phyloP scores from a whole-genome alignment of 805 yeast genomes.

The Pichia ethanolica region DNA sequence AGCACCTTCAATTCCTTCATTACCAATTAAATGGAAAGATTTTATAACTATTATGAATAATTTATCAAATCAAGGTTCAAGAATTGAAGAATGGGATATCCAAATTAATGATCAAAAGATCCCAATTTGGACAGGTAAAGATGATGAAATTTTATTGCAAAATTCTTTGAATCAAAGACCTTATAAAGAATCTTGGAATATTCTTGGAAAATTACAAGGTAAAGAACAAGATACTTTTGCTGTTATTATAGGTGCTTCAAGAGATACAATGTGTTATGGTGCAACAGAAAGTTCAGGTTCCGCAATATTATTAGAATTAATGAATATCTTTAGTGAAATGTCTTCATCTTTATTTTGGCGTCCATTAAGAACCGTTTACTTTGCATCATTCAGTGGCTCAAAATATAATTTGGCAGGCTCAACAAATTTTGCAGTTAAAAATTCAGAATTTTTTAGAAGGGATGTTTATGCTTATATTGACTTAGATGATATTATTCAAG shows the following conservation, averaged over 20 bases:
- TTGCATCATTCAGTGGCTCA: constrained; percentile 77
- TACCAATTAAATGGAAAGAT: constrained; percentile 73
- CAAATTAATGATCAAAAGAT: constrained; percentile 17
- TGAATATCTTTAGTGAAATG: constrained; percentile 58
- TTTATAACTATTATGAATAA: constrained; percentile 38
- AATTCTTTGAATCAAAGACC: constrained; percentile 40
- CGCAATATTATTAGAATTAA: constrained; percentile 60
- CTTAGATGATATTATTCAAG: constrained; percentile 54
- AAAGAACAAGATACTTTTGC: constrained; percentile 71
- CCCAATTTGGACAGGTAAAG: constrained; percentile 40
- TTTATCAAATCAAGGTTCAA: constrained; percentile 33
- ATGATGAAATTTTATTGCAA: constrained; percentile 18
- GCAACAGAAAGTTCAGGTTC: constrained; percentile 72
- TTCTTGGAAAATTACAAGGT: constrained; percentile 71
- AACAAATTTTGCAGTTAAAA: constrained; percentile 64
- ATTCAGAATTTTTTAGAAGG: constrained; percentile 42
- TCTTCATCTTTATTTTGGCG: constrained; percentile 64
- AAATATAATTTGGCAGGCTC: constrained; percentile 79
- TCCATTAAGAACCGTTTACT: constrained; percentile 76
- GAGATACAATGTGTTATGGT: constrained; percentile 69
- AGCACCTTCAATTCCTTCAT: constrained; percentile 65
- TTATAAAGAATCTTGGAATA: constrained; percentile 68
- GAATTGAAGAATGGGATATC: constrained; percentile 30
- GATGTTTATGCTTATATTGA: constrained; percentile 70
- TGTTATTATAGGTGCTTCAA: constrained; percentile 70